Base-by-base conservation (phyloP, 2,329 filamentous ascomycete species). In the Aspergillus melleus region DNA sequence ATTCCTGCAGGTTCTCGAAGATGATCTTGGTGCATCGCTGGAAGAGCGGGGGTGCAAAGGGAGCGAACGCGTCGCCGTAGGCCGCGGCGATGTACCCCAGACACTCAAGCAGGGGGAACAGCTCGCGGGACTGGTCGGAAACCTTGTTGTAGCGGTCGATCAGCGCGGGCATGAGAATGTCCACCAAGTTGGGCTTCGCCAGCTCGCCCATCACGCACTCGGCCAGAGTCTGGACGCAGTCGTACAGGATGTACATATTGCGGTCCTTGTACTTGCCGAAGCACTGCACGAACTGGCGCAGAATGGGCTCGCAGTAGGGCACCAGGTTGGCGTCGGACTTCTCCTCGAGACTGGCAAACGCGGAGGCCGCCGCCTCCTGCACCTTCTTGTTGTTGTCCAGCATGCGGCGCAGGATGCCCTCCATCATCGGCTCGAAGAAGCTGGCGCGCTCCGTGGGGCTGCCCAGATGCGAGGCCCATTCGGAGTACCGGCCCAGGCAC, bases 211-310 rank as follows among this genome's bases (percentile, higher is more conserved):
- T 92, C 57, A 98, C 90, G 71, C 92, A 90, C 76, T 99, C 95
- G 3, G 95, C 95, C 59, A 99, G 82, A 0, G 95, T 99, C 79
- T 99, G 95, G 36, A 99, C 91, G 75, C 95, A 98, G 78, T 99
- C 95, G 79, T 99, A 99, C 36, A 99, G 86, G 57, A 98, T 96
- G 80, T 96, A 97, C 87, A 98, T 97, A 80, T 99, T 99, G 70
- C 92, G 89, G 77, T 98, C 94, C 83, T 99, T 98, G 86, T 98
- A 99, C 77, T 90, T 92, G 55, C 83, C 85, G 77, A 99, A 99
- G 76, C 95, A 99, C 61, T 85, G 83, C 55, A 97, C 92, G 71
- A 94, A 98, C 74, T 98, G 95, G 62, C 88, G 89, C 55, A 98
- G 86, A 69, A 99, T 98, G 26, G 93, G 91, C 29, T 89, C 85